Evolutionary conservation across 257 asterid genomes (phyloP), one percentile per base, ranked within the genome.

Genomic region (Ilex aquifolium): DNA sequence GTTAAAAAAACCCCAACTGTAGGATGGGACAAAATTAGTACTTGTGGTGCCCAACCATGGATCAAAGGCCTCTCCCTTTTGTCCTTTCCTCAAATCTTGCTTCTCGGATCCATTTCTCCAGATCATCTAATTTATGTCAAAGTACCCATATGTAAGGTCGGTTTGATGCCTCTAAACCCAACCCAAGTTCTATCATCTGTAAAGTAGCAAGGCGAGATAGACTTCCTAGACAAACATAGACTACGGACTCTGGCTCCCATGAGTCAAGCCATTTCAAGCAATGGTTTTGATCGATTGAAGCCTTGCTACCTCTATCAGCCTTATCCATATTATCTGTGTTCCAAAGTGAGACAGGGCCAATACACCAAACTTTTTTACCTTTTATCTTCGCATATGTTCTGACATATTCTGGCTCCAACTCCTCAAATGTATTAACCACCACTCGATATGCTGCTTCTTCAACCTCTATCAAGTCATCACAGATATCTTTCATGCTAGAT

Each of bases 171-270:
- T 76, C 83, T 30, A 85, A 46, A 12, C 80, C 88, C 14, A 82
- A 64, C 0, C 77, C 86, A 0, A 85, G 80, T 76, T 85, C 86
- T 4, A 69, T 44, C 64, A 80, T 59, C 12, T 85, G 88, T 0
- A 69, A 51, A 0, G 74, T 57, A 0, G 83, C 31, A 17, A 75
- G 61, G 0, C 79, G 78, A 14, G 79, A 62, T 12, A 79, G 59
- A 64, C 86, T 85, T 9, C 92, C 92, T 1, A 80, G 76, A 36
- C 88, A 85, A 0, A 74, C 80, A 13, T 71, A 85, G 42, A 85
- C 54, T 3, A 74, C 82, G 0, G 85, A 80, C 42, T 32, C 12
- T 30, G 69, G 27, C n/a, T 66, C 74, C 46, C 31, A 61, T 0
- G 72, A 65, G 14, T 76, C 80, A 0, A 85, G 87, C 87, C 87